phyloP scores from a whole-genome alignment of 2,329 filamentous ascomycete genomes.

The Rutstroemia sydowiana region DNA sequence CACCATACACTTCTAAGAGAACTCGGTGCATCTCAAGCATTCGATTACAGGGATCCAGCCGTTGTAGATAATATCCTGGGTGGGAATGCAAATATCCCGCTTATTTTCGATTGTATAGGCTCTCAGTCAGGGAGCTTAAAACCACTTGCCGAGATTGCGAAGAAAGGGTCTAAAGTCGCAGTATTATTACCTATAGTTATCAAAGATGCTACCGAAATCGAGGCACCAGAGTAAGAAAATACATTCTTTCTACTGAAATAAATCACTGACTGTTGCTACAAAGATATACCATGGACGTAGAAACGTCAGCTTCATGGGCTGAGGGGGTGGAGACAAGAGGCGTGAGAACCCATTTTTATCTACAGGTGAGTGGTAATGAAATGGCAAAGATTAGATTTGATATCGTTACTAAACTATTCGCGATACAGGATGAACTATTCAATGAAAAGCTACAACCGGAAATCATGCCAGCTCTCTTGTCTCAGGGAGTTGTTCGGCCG shows the following conservation, averaged over 20 bases:
- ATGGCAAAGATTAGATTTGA: neutral
- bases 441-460: conserved; percentile 29
- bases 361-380: conserved; percentile 33
- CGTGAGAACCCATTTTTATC: conserved; percentile 49
- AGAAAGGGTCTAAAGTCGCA: conserved; percentile 44
- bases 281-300: conserved; percentile 42
- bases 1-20: conserved; percentile 26
- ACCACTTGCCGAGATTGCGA: conserved; percentile 44
- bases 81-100: conserved; percentile 30
- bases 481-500: conserved; percentile 33
- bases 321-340: conserved; percentile 45
- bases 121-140: conserved; percentile 39
- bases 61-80: conserved; percentile 21
- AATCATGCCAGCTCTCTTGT: conserved; percentile 29
- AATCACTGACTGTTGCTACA: neutral
- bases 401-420: neutral
- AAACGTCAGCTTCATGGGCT: conserved; percentile 39
- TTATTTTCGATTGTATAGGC: conserved; percentile 49
- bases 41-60: conserved; percentile 28
- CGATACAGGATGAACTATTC: conserved; percentile 46
- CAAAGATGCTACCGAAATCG: conserved; percentile 40
- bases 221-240: conserved; percentile 37
- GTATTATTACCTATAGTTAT: conserved; percentile 54
- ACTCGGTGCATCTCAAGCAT: conserved; percentile 9
- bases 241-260: neutral